These are phyloP conservation scores for Kentomonas sorsogonicus DNA, from an alignment of 208 protist species.

Conservation along the genomic window DNA sequence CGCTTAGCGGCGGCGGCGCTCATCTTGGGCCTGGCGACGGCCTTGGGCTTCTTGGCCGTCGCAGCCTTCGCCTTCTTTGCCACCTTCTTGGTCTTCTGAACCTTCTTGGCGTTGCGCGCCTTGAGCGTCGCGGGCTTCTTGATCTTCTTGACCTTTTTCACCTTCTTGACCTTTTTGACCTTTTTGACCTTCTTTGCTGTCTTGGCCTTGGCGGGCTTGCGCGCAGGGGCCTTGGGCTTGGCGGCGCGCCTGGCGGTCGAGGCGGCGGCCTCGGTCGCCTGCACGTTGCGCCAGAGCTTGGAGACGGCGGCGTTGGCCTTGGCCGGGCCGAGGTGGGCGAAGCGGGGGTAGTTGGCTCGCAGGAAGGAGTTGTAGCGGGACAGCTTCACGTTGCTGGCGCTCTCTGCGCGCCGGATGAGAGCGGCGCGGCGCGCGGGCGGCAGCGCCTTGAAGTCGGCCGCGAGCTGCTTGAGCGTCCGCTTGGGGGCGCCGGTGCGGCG, in stretches of 20 bases:
- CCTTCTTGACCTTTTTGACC: conserved; percentile 19
- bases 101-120: conserved; percentile 15
- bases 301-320: conserved; percentile 16
- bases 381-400: too few relatives aligned
- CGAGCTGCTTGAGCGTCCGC: not conserved
- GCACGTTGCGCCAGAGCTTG: conserved; percentile 13
- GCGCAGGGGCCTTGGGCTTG: conserved; percentile 13
- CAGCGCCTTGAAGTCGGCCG: conserved; percentile 1
- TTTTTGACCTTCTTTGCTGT: conserved; percentile 21
- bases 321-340: too few relatives aligned
- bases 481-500: conserved; percentile 4
- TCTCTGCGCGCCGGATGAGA: not conserved
- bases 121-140: conserved; percentile 13
- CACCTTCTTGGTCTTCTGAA: conserved; percentile 7
- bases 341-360: too few relatives aligned
- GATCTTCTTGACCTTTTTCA: conserved; percentile 12
- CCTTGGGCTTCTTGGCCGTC: not conserved
- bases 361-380: too few relatives aligned
- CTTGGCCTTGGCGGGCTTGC: conserved; percentile 20
- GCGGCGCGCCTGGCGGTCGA: conserved; percentile 19
- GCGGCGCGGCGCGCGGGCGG: not conserved
- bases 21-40: conserved; percentile 7
- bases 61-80: conserved; percentile 1
- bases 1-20: too few relatives aligned
- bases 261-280: conserved; percentile 15